Conservation (phyloP, 495 filamentous ascomycete species). For the Neurospora africana region DNA sequence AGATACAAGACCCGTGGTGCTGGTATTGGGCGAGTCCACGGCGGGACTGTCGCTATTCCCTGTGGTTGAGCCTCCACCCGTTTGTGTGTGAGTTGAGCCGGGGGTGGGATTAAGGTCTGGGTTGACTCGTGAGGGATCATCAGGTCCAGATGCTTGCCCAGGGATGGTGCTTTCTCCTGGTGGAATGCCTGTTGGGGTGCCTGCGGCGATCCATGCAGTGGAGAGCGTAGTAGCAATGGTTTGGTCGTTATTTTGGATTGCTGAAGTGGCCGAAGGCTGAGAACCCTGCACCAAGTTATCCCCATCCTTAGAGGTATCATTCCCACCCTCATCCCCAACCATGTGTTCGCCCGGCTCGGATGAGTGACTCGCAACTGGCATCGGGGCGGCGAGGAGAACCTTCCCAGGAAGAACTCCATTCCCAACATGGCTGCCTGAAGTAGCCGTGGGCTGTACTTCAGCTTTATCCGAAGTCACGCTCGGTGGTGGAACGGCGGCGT, state of each 20-base stretch:
- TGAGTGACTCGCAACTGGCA: not conserved
- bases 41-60: not conserved
- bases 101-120: not conserved
- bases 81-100: not conserved
- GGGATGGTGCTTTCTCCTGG: not conserved
- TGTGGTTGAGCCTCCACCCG: not conserved
- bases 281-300: not conserved
- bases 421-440: not conserved
- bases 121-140: not conserved
- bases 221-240: not conserved
- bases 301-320: not conserved
- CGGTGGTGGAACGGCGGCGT: not conserved
- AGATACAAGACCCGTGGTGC: constrained; percentile 5
- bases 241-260: not conserved
- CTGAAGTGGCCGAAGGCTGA: not conserved
- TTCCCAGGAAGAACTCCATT: not conserved
- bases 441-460: not conserved
- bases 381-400: not conserved
- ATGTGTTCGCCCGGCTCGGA: not conserved
- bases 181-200: not conserved
- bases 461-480: not conserved
- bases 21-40: not conserved
- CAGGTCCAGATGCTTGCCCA: not conserved
- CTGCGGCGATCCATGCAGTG: not conserved
- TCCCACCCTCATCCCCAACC: not conserved